A percentile compares a stretch with the other conserved stretches of the same genome.
Evolutionary conservation across 306 rosid genomes (phyloP).

Genomic region (Herpetospermum pedunculosum): DNA sequence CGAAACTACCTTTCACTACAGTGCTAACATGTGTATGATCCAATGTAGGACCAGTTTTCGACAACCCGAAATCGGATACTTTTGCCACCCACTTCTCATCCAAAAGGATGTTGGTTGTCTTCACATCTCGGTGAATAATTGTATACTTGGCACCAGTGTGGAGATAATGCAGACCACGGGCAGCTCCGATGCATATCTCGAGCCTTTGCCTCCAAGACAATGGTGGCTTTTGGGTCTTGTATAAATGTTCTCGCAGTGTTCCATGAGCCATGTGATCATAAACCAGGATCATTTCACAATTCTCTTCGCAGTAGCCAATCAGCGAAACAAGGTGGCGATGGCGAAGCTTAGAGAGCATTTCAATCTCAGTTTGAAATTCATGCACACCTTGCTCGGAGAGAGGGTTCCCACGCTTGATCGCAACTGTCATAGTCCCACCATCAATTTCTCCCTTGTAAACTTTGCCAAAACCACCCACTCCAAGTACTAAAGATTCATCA

Average conservation of each 20-base stretch:
- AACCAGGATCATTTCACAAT: slow-evolving; percentile 95
- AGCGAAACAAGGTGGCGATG: slow-evolving; percentile 96
- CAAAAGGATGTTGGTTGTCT: slow-evolving; percentile 89
- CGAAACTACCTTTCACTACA: slow-evolving; percentile 96
- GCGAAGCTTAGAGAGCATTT: slow-evolving; percentile 98
- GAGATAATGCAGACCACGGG: slow-evolving; percentile 93
- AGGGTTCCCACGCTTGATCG: slow-evolving; percentile 93
- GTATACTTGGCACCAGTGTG: slow-evolving; percentile 98
- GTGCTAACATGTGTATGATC: slow-evolving; percentile 97
- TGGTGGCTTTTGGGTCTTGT: slow-evolving; percentile 96
- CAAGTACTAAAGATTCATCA: slow-evolving; percentile 80
- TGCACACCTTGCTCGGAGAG: slow-evolving; percentile 97
- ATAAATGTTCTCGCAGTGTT: slow-evolving; percentile 88
- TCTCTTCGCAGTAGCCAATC: slow-evolving; percentile 93
- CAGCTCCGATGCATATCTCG: slow-evolving; percentile 96
- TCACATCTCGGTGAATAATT: slow-evolving; percentile 92
- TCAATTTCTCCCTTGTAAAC: slow-evolving; percentile 91
- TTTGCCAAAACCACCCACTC: slow-evolving; percentile 98
- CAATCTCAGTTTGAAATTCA: slow-evolving; percentile 98
- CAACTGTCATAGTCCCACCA: slow-evolving; percentile 69
- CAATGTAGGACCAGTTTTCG: slow-evolving; percentile 95
- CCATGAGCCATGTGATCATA: slow-evolving; percentile 94
- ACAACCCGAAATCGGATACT: slow-evolving; percentile 95
- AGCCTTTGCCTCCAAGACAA: slow-evolving; percentile 99
- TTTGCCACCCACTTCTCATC: slow-evolving; percentile 99